Conservation (phyloP, 176 grass and related monocot species). For the Musa itinerans region DNA sequence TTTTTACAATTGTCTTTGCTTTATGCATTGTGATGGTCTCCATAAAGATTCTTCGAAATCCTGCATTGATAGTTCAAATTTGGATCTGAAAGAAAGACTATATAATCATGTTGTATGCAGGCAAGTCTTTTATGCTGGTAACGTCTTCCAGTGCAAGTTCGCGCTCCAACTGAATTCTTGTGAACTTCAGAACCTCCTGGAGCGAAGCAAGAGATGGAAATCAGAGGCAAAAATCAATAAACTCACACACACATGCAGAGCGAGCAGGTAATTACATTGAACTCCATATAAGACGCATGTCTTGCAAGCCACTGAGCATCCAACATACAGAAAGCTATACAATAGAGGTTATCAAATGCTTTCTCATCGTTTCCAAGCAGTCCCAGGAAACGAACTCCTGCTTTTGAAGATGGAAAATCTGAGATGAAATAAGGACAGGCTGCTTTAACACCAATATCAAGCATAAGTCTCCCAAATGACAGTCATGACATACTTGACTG, state of each 20-base stretch:
- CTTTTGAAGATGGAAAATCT: conserved; percentile 53
- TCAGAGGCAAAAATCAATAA: neutral
- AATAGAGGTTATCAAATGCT: conserved; percentile 83
- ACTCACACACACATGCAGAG: neutral
- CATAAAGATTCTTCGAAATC: too few relatives aligned
- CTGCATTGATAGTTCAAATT: too few relatives aligned
- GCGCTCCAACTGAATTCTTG: conserved; percentile 13
- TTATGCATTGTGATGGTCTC: too few relatives aligned
- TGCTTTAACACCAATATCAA: neutral
- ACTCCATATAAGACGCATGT: conserved; percentile 81
- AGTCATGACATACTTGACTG: conserved; percentile 45
- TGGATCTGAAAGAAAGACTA: too few relatives aligned
- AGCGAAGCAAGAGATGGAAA: neutral
- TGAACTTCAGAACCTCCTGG: conserved; percentile 26
- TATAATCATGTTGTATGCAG: conserved; percentile 16
- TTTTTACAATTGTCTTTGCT: neutral
- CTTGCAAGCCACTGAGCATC: conserved; percentile 68
- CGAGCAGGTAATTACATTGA: conserved; percentile 43
- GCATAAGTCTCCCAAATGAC: neutral
- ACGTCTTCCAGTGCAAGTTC: conserved; percentile 2
- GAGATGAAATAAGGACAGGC: neutral
- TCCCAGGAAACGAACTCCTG: conserved; percentile 45
- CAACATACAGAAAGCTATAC: conserved; percentile 60
- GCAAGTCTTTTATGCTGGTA: conserved; percentile 14
- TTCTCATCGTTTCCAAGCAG: conserved; percentile 55